phyloP scores from a whole-genome alignment of 2,329 filamentous ascomycete genomes.

The Scedosporium boydii region DNA sequence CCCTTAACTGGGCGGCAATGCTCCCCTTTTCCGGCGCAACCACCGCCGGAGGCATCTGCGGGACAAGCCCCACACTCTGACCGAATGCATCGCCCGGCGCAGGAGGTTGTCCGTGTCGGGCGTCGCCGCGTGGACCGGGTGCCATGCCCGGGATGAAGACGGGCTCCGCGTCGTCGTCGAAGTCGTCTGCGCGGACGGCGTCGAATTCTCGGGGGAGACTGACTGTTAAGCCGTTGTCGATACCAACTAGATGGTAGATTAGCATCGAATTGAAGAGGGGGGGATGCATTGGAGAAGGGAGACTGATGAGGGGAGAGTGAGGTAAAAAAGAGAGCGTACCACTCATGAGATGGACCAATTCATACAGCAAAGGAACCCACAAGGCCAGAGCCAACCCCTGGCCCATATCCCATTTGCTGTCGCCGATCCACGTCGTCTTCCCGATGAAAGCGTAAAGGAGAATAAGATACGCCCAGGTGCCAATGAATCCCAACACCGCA shows the following conservation, averaged over 20 bases:
- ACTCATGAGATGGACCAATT: background rate
- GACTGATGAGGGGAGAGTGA: background rate
- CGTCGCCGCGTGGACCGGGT: background rate
- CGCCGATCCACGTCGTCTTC: background rate
- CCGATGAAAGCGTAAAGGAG: background rate
- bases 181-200: background rate
- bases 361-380: constrained; percentile 3
- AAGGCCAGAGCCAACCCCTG: constrained; percentile 2
- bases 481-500: background rate
- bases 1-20: background rate
- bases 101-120: background rate
- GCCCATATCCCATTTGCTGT: background rate
- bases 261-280: background rate
- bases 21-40: background rate
- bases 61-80: background rate
- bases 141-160: background rate
- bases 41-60: background rate
- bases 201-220: background rate
- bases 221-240: background rate
- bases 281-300: background rate
- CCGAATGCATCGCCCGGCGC: background rate
- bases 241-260: background rate
- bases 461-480: background rate
- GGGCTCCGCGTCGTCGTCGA: background rate
- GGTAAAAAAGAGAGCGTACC: background rate